Evolutionary conservation across 768 basidiomycete genomes (phyloP).

Genomic region (Pluteus cervinus): DNA sequence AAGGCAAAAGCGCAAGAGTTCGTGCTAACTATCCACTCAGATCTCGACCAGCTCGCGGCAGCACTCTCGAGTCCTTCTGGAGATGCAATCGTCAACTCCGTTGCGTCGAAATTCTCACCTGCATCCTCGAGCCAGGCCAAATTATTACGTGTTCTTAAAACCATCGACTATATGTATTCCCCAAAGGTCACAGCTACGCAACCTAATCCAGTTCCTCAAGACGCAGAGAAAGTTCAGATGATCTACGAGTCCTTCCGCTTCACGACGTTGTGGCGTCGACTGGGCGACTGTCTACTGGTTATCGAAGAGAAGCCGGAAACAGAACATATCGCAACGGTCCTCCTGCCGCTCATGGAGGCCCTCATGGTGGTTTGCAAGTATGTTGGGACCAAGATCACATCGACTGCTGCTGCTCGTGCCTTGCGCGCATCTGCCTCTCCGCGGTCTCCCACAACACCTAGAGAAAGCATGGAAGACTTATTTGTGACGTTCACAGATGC

Average conservation of each 20-base stretch:
- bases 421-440: constrained; percentile 67
- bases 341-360: constrained; percentile 92
- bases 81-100: constrained; percentile 55
- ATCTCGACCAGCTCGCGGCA: constrained; percentile 70
- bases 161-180: constrained; percentile 94
- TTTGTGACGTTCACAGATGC: constrained; percentile 92
- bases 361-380: constrained; percentile 99
- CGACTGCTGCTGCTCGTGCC: constrained; percentile 38
- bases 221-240: constrained; percentile 74
- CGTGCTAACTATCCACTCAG: constrained; percentile 64
- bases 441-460: constrained; percentile 57
- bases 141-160: constrained; percentile 90
- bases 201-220: constrained; percentile 37
- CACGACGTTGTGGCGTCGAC: constrained; percentile 78
- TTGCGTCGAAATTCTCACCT: constrained; percentile 87
- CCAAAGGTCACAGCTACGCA: constrained; percentile 39
- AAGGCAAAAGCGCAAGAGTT: constrained; percentile 83
- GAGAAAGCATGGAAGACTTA: constrained; percentile 81
- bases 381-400: constrained; percentile 61
- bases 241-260: constrained; percentile 94
- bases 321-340: constrained; percentile 86
- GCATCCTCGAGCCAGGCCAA: constrained; percentile 97
- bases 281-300: constrained; percentile 83
- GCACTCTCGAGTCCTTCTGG: constrained; percentile 53
- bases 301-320: constrained; percentile 77